Base-by-base conservation (phyloP, 2,329 filamentous ascomycete species). In the Chaetomiaceae sp. region DNA sequence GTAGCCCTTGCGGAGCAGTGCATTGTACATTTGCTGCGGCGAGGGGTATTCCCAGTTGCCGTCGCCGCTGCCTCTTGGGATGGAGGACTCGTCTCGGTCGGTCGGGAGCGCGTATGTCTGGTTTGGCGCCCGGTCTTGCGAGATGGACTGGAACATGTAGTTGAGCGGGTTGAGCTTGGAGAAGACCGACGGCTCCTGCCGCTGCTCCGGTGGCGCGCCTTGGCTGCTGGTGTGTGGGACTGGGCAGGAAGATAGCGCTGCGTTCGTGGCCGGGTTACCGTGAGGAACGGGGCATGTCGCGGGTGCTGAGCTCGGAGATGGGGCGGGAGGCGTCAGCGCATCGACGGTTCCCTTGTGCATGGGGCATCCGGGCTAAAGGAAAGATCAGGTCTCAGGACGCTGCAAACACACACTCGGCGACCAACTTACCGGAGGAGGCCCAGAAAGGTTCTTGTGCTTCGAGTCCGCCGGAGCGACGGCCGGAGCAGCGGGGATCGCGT, bases 11-110 rank as follows among this genome's bases (percentile, higher is more conserved):
- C 94, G 87, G 57, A 97, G 75, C 73, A 99, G 87, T 7, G 94
- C 94, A 66, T 99, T 97, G 78, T 97, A 99, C 94, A 99, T 99
- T 72, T 99, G 94, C 74, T 99, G 94, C 0, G 94, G 92, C 0
- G 91, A 96, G 0, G 94, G 94, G 68, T 99, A 99, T 71, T 97
- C 94, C 94, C 94, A 99, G 65, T 89, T 95, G 43, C 84, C 82
- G 48, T 85, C 79, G 44, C 83, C 80, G 55, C 87, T 84, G 64
- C 88, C 89, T 62, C 88, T 88, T n/a, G 94, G 94, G 63, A 99
- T 99, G 1, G 91, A 91, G 1, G 89, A 95, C 27, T 81, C 74
- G 70, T 96, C 91, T 62, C 94, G 88, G 6, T 84, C 81, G 2
- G 91, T 87, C 0, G 91, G 88, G 1, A 99, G 82, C 22, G 79